Conservation (phyloP, 768 basidiomycete species). For the Mycena vitilis region DNA sequence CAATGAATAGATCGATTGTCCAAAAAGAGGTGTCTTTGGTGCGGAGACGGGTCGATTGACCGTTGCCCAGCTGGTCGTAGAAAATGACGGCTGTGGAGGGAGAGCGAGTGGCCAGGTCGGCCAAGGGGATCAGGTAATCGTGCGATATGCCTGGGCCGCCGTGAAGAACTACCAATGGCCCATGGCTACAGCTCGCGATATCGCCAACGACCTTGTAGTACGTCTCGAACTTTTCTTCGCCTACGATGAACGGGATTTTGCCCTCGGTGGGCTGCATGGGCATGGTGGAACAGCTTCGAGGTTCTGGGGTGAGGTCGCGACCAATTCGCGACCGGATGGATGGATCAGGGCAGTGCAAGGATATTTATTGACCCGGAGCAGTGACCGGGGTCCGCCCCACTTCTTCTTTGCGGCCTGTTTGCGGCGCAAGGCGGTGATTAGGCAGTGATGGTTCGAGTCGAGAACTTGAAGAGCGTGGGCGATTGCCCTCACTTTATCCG, state of each 20-base stretch:
- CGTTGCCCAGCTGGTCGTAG: constrained; percentile 68
- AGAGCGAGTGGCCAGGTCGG: constrained; percentile 48
- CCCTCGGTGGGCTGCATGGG: no score
- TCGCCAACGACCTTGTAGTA: constrained; percentile 60
- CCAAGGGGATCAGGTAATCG: constrained; percentile 56
- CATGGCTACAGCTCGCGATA: constrained; percentile 38
- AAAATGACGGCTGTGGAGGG: constrained; percentile 57
- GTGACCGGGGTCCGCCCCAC: no score
- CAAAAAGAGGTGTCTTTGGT: constrained; percentile 61
- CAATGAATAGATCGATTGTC: constrained; percentile 52
- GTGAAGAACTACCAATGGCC: constrained; percentile 60
- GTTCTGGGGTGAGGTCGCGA: no score
- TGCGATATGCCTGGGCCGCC: constrained; percentile 63
- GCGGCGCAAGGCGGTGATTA: no score
- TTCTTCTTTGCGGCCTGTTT: no score
- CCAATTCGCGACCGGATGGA: no score
- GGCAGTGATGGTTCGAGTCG: no score
- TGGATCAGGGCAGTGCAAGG: no score
- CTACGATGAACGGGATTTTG: constrained; percentile 33
- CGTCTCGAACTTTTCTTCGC: constrained; percentile 46
- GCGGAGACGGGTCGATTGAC: constrained; percentile 61
- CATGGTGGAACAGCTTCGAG: no score
- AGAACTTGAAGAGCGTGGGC: no score
- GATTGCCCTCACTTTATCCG: no score
- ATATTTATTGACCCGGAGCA: no score